phyloP scores from a whole-genome alignment of 495 filamentous ascomycete genomes.

The Xylaria cubensis region DNA sequence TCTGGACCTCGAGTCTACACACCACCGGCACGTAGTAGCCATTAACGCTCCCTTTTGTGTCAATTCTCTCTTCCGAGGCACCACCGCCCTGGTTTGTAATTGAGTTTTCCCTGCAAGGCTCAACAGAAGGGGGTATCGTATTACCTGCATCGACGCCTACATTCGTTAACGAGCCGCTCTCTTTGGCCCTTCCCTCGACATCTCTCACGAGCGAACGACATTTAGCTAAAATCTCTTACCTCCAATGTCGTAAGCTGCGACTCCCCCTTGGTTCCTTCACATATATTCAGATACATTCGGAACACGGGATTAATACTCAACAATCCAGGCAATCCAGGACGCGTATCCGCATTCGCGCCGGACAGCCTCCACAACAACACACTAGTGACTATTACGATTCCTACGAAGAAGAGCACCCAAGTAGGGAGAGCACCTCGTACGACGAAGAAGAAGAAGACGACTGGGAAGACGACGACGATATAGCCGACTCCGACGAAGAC shows the following conservation, averaged over 20 bases:
- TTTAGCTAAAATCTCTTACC: constrained; percentile 39
- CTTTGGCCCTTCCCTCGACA: constrained; percentile 36
- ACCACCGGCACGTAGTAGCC: constrained; percentile 27
- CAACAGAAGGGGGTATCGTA: not conserved
- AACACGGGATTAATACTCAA: constrained; percentile 25
- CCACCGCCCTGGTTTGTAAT: not conserved
- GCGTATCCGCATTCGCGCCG: constrained; percentile 31
- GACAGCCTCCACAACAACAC: not conserved
- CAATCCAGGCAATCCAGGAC: constrained; percentile 27
- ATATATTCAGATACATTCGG: constrained; percentile 10
- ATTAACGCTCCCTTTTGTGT: not conserved
- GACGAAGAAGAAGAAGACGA: constrained; percentile 49
- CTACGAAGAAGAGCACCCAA: constrained; percentile 21
- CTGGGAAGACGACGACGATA: constrained; percentile 57
- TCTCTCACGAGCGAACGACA: constrained; percentile 52
- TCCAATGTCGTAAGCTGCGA: constrained; percentile 58
- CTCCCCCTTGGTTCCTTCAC: constrained; percentile 19
- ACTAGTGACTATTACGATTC: constrained; percentile 41
- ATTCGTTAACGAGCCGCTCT: constrained; percentile 2
- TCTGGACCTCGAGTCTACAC: constrained; percentile 20
- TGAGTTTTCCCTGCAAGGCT: constrained; percentile 1
- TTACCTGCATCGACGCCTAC: not conserved
- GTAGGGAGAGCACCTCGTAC: constrained; percentile 32
- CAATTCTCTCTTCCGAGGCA: constrained; percentile 4
- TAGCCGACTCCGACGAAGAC: constrained; percentile 55